These are phyloP conservation scores for Oryza punctata DNA, from an alignment of 176 grass and related monocot genomes.

Conservation along the genomic window DNA sequence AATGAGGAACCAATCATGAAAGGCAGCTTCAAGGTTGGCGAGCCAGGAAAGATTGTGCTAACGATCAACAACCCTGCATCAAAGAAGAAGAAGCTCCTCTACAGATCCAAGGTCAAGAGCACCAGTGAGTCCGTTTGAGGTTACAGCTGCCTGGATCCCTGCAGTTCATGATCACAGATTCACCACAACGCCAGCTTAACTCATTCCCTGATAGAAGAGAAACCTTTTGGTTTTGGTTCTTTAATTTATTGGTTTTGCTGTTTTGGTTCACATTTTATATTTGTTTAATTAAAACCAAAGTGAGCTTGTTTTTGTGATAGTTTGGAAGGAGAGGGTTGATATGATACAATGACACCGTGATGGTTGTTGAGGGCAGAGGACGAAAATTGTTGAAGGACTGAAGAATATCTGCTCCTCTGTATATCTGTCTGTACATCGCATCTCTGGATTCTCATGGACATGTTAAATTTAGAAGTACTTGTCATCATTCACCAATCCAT, in stretches of 20 bases:
- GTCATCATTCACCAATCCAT: slow-evolving; percentile 43
- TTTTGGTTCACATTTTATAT: slow-evolving; percentile 53
- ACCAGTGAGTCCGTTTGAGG: slow-evolving; percentile 47
- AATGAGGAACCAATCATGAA: slow-evolving; percentile 84
- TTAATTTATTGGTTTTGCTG: slow-evolving; percentile 66
- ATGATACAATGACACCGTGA: slow-evolving; percentile 44
- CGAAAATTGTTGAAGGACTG: neutral
- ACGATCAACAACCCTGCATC: slow-evolving; percentile 72
- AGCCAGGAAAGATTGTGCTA: slow-evolving; percentile 72
- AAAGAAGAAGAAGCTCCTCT: slow-evolving; percentile 98
- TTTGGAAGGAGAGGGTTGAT: slow-evolving; percentile 32
- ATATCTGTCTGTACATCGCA: slow-evolving; percentile 81
- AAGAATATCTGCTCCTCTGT: slow-evolving; percentile 60
- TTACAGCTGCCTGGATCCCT: neutral
- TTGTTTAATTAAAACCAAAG: slow-evolving; percentile 64
- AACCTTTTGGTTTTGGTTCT: slow-evolving; percentile 53
- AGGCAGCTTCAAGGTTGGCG: slow-evolving; percentile 73
- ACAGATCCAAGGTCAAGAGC: slow-evolving; percentile 82
- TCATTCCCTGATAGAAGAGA: slow-evolving; percentile 39
- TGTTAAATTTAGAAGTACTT: slow-evolving; percentile 43
- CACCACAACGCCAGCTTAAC: slow-evolving; percentile 20
- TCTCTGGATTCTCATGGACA: slow-evolving; percentile 52
- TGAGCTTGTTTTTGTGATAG: slow-evolving; percentile 68
- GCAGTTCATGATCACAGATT: slow-evolving; percentile 21
- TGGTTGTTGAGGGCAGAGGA: slow-evolving; percentile 40